phyloP scores from a whole-genome alignment of 2,329 filamentous ascomycete species.

The Trematosphaeria pertusa region DNA sequence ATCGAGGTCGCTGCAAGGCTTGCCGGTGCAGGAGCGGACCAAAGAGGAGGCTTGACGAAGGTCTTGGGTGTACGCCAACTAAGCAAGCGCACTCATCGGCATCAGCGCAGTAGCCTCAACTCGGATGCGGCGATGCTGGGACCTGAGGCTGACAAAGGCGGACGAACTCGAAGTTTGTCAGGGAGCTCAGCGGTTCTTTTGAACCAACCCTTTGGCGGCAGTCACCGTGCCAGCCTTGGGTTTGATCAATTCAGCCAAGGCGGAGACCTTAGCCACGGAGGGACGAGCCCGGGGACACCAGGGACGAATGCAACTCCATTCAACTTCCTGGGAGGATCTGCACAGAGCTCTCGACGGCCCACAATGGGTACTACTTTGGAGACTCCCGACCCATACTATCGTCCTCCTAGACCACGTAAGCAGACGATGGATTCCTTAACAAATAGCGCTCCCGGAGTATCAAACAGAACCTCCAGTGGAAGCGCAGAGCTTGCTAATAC shows the following conservation, averaged over 20 bases:
- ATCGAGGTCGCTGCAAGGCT: slow-evolving; percentile 86
- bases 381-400: slow-evolving; percentile 79
- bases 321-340: slow-evolving; percentile 67
- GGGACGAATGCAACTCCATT: slow-evolving; percentile 73
- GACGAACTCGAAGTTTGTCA: slow-evolving; percentile 65
- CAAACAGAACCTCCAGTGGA: slow-evolving; percentile 54
- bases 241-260: slow-evolving; percentile 62
- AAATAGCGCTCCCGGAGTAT: slow-evolving; percentile 51
- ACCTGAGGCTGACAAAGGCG: slow-evolving; percentile 67
- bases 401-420: slow-evolving; percentile 76
- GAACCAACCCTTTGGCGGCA: slow-evolving; percentile 55
- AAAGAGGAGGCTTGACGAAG: slow-evolving; percentile 82
- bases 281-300: slow-evolving; percentile 73
- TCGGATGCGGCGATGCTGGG: slow-evolving; percentile 84
- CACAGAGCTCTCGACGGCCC: slow-evolving; percentile 50
- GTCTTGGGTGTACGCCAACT: slow-evolving; percentile 89
- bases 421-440: slow-evolving; percentile 62
- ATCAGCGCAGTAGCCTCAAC: slow-evolving; percentile 78
- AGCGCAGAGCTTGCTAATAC: slow-evolving; percentile 57
- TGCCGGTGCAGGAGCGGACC: slow-evolving; percentile 80
- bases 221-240: slow-evolving; percentile 56
- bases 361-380: slow-evolving; percentile 45
- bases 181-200: slow-evolving; percentile 68
- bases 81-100: slow-evolving; percentile 71
- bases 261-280: slow-evolving; percentile 60